Conservation (phyloP, 495 filamentous ascomycete species). For the Penicillium malachiteum region DNA sequence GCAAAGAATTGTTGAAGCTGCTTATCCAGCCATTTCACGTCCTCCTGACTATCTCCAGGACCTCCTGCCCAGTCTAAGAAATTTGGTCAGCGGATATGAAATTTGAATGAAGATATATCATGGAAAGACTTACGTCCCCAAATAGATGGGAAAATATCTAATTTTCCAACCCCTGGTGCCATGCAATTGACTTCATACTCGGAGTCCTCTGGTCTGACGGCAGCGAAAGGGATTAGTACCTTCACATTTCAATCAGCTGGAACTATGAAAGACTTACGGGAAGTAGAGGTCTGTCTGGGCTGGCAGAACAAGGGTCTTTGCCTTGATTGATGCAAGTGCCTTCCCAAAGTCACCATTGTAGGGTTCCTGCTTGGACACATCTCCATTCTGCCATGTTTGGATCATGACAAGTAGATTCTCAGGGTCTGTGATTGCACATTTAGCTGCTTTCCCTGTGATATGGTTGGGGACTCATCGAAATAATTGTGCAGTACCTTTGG, state of each 20-base stretch:
- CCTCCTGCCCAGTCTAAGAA: constrained; percentile 56
- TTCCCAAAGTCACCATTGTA: constrained; percentile 65
- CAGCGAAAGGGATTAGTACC: constrained; percentile 13
- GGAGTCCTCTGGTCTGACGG: constrained; percentile 60
- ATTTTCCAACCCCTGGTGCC: constrained; percentile 57
- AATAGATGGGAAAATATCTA: constrained; percentile 59
- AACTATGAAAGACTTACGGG: constrained; percentile 44
- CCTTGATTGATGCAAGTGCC: constrained; percentile 66
- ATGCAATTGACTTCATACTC: constrained; percentile 66
- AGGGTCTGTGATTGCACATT: constrained; percentile 45
- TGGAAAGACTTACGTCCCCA: constrained; percentile 61
- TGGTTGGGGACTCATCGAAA: background rate
- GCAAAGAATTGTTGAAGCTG: constrained; percentile 53
- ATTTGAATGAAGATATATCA: background rate
- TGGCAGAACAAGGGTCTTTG: constrained; percentile 64
- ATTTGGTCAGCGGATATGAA: constrained; percentile 12
- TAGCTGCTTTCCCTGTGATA: background rate
- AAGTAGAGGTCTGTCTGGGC: constrained; percentile 72
- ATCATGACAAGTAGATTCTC: constrained; percentile 67
- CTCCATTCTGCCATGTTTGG: constrained; percentile 72
- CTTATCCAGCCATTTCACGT: constrained; percentile 66
- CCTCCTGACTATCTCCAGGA: constrained; percentile 60
- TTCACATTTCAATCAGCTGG: background rate
- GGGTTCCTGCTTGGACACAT: constrained; percentile 60
- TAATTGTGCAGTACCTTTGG: constrained; percentile 49